These are phyloP conservation scores for Zygnema cylindricum DNA, from an alignment of 139 green algal species.

Conservation along the genomic window DNA sequence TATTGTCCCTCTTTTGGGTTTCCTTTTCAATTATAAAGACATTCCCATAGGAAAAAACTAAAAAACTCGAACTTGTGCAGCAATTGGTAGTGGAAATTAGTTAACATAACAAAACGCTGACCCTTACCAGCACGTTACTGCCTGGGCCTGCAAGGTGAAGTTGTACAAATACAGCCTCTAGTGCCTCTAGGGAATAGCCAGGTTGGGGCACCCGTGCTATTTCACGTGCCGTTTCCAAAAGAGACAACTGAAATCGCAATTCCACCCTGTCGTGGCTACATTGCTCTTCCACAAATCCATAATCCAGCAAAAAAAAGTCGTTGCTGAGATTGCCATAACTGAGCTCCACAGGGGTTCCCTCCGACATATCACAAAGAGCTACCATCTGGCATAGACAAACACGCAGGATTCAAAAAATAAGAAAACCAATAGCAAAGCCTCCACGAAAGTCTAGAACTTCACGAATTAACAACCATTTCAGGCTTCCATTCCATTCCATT, in stretches of 20 bases:
- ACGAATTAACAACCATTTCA: too few relatives aligned
- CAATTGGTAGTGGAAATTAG: too few relatives aligned
- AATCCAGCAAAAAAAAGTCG: slow-evolving; percentile 88
- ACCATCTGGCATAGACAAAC: slow-evolving; percentile 30
- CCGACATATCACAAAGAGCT: slow-evolving; percentile 7
- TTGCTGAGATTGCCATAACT: slow-evolving; percentile 85
- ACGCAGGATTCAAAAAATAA: too few relatives aligned
- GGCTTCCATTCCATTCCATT: too few relatives aligned
- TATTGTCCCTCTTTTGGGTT: too few relatives aligned
- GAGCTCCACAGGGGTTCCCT: slow-evolving; percentile 73
- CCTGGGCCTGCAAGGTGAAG: neutral
- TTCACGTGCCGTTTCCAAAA: slow-evolving; percentile 20
- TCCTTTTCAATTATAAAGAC: too few relatives aligned
- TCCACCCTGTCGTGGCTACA: slow-evolving; percentile 83
- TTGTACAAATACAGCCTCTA: neutral
- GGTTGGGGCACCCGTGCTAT: neutral
- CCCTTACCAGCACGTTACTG: neutral
- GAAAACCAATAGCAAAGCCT: too few relatives aligned
- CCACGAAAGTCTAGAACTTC: too few relatives aligned
- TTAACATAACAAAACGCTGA: too few relatives aligned
- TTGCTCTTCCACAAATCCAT: slow-evolving; percentile 80
- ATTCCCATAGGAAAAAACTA: too few relatives aligned
- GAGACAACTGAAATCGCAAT: slow-evolving; percentile 73
- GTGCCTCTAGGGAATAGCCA: neutral
- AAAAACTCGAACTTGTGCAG: too few relatives aligned